These are phyloP conservation scores for Rhododendron ovatum DNA, from an alignment of 148 eudicot species.

Conservation along the genomic window DNA sequence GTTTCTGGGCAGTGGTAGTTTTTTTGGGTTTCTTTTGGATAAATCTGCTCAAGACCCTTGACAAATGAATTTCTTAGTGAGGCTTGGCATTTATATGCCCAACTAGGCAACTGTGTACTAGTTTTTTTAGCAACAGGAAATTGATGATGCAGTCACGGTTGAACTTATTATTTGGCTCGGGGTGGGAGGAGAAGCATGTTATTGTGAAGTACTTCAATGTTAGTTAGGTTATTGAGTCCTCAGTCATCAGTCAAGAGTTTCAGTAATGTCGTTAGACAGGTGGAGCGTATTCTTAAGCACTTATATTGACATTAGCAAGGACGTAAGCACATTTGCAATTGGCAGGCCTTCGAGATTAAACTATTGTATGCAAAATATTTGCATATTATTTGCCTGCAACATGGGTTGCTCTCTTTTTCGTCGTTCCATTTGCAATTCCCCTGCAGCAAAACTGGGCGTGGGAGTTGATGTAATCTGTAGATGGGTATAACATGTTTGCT, in stretches of 20 bases:
- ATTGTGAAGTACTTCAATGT: not conserved
- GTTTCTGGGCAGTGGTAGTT: not conserved
- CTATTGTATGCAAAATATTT: constrained; percentile 3
- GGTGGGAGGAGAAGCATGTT: not conserved
- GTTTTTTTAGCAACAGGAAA: not conserved
- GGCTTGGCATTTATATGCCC: not conserved
- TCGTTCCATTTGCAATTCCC: constrained; percentile 26
- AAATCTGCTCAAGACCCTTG: not conserved
- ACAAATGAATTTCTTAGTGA: not conserved
- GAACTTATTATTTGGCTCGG: not conserved
- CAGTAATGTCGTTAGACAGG: not conserved
- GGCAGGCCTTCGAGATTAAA: constrained; percentile 11
- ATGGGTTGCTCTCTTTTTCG: constrained; percentile 22
- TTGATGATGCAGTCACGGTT: not conserved
- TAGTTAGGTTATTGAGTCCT: not conserved
- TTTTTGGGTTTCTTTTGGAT: not conserved
- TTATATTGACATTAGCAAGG: not conserved
- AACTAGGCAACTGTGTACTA: too few relatives aligned
- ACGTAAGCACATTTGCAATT: constrained; percentile 1
- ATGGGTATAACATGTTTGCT: constrained; percentile 43
- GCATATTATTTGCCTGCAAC: constrained; percentile 4
- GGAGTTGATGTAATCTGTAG: constrained; percentile 49
- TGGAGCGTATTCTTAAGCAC: not conserved
- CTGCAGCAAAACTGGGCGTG: constrained; percentile 49
- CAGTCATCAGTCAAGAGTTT: not conserved